Conservation (phyloP, 1,139 yeast genomes). For the Protomyces inundatus region DNA sequence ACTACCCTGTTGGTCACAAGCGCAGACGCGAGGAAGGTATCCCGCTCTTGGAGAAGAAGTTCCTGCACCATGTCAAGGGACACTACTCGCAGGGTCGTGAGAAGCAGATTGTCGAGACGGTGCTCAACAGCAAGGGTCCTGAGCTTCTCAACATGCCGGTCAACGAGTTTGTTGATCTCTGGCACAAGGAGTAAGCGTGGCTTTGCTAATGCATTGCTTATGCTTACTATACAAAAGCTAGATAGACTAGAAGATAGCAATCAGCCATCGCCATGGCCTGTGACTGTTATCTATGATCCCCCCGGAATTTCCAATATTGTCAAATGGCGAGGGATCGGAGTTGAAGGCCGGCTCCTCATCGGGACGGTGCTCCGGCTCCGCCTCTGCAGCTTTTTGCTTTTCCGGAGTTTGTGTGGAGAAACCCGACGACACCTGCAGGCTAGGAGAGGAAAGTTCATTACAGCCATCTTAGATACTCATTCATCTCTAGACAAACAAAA, state of each 20-base stretch:
- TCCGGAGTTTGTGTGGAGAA: not conserved
- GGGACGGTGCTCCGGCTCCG: too few relatives aligned
- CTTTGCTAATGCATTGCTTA: not conserved
- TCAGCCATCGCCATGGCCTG: too few relatives aligned
- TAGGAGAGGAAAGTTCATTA: too few relatives aligned
- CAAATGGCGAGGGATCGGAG: too few relatives aligned
- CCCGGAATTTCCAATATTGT: too few relatives aligned
- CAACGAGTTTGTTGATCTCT: conserved; percentile 22
- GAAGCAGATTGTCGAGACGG: conserved; percentile 25
- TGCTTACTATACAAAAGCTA: not conserved
- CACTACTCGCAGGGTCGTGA: conserved; percentile 24
- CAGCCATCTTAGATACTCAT: not conserved
- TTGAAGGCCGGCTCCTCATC: too few relatives aligned
- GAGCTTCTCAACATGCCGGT: conserved; percentile 22
- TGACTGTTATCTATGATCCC: too few relatives aligned
- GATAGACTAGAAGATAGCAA: not conserved
- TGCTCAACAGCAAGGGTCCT: conserved; percentile 20
- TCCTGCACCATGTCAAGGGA: conserved; percentile 20
- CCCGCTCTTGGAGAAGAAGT: conserved; percentile 50
- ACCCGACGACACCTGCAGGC: not conserved
- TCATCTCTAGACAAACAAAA: not conserved
- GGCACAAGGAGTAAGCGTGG: conserved; percentile 21
- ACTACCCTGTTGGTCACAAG: conserved; percentile 56
- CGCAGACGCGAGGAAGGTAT: conserved; percentile 55
- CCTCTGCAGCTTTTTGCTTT: too few relatives aligned